These are phyloP conservation scores for Selenicereus undatus DNA, from an alignment of 148 eudicot genomes.

Conservation along the genomic window DNA sequence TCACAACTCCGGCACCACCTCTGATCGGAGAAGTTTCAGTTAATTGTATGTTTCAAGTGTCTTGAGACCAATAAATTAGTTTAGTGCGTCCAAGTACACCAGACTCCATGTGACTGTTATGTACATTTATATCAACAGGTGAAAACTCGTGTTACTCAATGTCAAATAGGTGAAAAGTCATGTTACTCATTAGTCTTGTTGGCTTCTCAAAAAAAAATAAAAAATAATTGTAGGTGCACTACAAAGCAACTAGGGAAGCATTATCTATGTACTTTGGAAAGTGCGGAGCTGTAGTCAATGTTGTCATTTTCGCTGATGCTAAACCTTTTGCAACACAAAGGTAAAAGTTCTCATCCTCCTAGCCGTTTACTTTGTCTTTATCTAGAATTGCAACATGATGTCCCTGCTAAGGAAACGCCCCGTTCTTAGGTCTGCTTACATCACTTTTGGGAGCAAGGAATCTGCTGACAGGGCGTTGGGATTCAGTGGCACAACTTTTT, in stretches of 20 bases:
- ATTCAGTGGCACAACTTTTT: conserved; percentile 40
- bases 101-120: too few species aligned
- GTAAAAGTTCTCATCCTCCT: conserved; percentile 14
- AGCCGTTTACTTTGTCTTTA: not conserved
- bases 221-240: conserved; percentile 34
- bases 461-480: conserved; percentile 41
- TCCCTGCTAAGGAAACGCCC: not conserved
- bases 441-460: conserved; percentile 43
- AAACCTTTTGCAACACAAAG: conserved; percentile 20
- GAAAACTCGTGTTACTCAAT: too few species aligned
- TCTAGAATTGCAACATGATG: conserved; percentile 2
- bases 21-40: too few species aligned
- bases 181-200: not conserved
- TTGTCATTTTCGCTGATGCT: conserved; percentile 21
- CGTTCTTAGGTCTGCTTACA: conserved; percentile 42
- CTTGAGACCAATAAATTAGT: too few species aligned
- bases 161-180: not conserved
- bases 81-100: too few species aligned
- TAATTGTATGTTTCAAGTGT: too few species aligned
- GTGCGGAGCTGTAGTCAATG: conserved; percentile 37
- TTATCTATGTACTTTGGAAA: conserved; percentile 32
- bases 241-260: conserved; percentile 36
- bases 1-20: too few species aligned
- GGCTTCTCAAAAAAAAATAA: not conserved
- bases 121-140: too few species aligned